Percentiles rank a stretch among this genome's conserved stretches.
Conservation (phyloP, 73 alveolate species). For the Tetrahymena borealis region DNA sequence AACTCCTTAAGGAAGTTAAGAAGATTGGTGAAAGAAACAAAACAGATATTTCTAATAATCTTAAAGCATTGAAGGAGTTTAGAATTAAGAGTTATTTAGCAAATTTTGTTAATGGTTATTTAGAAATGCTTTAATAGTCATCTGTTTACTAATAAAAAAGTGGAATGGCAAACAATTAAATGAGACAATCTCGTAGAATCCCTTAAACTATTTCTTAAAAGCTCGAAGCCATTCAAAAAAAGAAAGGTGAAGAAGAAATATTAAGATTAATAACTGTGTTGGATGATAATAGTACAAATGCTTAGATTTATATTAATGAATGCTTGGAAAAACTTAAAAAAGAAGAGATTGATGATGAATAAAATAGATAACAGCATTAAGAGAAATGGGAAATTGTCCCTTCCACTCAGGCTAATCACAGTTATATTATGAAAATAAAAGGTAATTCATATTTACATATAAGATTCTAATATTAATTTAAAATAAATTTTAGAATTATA, state of each 20-base stretch:
- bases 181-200: not conserved
- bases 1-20: not conserved
- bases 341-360: not conserved
- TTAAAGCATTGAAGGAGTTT: not conserved
- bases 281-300: not conserved
- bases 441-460: not conserved
- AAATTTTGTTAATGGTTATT: not conserved
- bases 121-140: not conserved
- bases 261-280: not conserved
- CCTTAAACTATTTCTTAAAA: not conserved
- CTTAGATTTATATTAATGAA: not conserved
- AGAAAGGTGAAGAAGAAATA: not conserved
- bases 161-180: not conserved
- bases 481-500: not conserved
- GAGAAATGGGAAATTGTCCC: not conserved
- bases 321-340: not conserved
- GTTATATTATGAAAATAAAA: not conserved
- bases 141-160: not conserved
- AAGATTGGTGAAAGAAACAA: not conserved
- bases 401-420: not conserved
- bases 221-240: not conserved
- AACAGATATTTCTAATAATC: not conserved
- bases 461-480: not conserved
- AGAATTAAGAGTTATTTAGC: not conserved
- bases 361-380: not conserved